These are phyloP conservation scores for Russula earlei DNA, from an alignment of 768 basidiomycete species.

Conservation along the genomic window DNA sequence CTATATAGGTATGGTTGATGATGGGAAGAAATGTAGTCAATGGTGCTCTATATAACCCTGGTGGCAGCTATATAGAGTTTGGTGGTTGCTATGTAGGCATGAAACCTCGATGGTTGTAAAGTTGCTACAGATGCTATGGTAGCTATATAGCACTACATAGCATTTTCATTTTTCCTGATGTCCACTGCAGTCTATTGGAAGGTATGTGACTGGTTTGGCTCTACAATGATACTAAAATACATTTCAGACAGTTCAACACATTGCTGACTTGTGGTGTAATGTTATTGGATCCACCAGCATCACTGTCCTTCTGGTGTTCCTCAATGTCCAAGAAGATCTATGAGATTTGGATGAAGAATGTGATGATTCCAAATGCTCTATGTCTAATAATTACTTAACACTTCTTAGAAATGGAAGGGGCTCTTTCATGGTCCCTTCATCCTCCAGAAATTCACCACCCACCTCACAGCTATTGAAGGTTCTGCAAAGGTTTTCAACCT, in stretches of 20 bases:
- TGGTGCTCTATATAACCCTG: no score
- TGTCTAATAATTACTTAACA: neutral
- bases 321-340: neutral
- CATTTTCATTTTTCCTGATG: no score
- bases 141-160: no score
- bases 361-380: neutral
- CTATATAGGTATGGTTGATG: no score
- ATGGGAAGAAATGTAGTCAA: no score
- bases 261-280: neutral
- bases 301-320: neutral
- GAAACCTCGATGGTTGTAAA: no score
- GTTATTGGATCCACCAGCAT: neutral
- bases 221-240: neutral
- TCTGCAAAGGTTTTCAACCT: neutral
- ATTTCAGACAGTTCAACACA: neutral
- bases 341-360: neutral
- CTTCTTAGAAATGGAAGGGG: neutral
- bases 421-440: neutral
- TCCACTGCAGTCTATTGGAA: neutral
- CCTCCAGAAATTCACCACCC: neutral
- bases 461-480: neutral
- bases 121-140: no score
- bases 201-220: neutral
- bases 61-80: no score
- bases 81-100: no score